Conservation (phyloP, 2,329 filamentous ascomycete genomes). For the Neospermospora avenae region DNA sequence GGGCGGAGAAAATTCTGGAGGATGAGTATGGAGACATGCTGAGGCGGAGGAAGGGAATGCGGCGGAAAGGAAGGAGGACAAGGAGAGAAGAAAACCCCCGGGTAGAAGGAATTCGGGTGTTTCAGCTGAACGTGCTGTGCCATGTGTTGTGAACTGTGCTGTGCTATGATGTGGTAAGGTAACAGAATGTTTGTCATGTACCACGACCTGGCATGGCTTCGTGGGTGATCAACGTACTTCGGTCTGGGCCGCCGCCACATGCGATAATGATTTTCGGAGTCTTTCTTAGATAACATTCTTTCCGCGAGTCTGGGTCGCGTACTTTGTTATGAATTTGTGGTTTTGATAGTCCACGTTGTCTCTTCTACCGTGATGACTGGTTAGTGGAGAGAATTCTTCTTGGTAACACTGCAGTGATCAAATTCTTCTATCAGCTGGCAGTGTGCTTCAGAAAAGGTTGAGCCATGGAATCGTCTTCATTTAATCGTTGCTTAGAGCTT, state of each 20-base stretch:
- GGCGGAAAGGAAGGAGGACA: neutral
- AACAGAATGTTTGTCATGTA: neutral
- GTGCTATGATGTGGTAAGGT: neutral
- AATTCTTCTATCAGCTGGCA: neutral
- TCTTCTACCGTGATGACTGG: neutral
- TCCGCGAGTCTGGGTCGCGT: neutral
- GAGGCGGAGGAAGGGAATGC: neutral
- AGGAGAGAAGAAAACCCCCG: neutral
- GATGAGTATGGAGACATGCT: neutral
- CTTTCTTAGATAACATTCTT: neutral
- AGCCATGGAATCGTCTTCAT: neutral
- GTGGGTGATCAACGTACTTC: neutral
- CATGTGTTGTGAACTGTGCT: neutral
- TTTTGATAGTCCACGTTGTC: neutral
- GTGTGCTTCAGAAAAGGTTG: neutral
- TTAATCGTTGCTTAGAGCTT: no score
- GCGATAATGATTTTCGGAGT: neutral
- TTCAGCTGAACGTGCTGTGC: neutral
- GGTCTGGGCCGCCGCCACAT: neutral
- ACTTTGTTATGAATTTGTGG: neutral
- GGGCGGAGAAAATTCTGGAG: neutral
- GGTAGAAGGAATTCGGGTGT: neutral
- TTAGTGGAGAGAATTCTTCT: neutral
- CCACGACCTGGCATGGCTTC: neutral
- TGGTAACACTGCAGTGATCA: neutral